These are phyloP conservation scores for Rasamsonia emersonii DNA, from an alignment of 2,329 filamentous ascomycete genomes.

Conservation along the genomic window DNA sequence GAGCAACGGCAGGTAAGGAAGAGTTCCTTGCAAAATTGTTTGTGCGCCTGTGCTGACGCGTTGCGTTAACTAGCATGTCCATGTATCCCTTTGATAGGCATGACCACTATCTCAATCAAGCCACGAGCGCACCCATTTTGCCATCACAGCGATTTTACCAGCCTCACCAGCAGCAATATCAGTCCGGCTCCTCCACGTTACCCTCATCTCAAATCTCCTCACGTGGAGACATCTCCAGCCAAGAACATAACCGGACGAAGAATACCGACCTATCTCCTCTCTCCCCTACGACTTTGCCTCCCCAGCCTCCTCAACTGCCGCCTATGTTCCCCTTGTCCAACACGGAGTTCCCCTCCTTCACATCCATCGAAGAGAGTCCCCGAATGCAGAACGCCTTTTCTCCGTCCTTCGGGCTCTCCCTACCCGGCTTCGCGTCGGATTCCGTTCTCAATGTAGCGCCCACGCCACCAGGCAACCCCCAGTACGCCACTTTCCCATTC, in stretches of 20 bases:
- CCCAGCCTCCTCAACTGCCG: conserved; percentile 4
- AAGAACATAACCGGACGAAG: conserved; percentile 4
- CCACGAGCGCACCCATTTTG: conserved; percentile 5
- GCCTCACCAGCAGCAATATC: conserved; percentile 4
- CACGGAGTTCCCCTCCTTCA: too few relatives aligned
- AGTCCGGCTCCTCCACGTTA: not conserved
- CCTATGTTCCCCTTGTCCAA: conserved; percentile 8
- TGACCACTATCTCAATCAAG: conserved; percentile 7
- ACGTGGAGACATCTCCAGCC: conserved; percentile 4
- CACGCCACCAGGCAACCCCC: conserved; percentile 22
- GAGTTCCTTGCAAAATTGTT: not conserved
- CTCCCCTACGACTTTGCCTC: not conserved
- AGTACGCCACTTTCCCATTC: conserved; percentile 33
- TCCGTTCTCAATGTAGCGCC: conserved; percentile 18
- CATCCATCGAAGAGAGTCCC: conserved; percentile 1
- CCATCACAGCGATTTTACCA: conserved; percentile 7
- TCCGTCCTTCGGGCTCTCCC: conserved; percentile 26
- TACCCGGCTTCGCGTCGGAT: conserved; percentile 26
- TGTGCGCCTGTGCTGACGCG: not conserved
- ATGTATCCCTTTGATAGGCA: conserved; percentile 7
- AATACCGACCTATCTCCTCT: too few relatives aligned
- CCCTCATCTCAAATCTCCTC: conserved; percentile 1
- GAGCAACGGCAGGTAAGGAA: conserved; percentile 43
- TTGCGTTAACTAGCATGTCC: conserved; percentile 5
- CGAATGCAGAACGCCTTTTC: conserved; percentile 28